Evolutionary conservation across 805 yeast genomes (phyloP).

Genomic region (Metschnikowia vanudenii): DNA sequence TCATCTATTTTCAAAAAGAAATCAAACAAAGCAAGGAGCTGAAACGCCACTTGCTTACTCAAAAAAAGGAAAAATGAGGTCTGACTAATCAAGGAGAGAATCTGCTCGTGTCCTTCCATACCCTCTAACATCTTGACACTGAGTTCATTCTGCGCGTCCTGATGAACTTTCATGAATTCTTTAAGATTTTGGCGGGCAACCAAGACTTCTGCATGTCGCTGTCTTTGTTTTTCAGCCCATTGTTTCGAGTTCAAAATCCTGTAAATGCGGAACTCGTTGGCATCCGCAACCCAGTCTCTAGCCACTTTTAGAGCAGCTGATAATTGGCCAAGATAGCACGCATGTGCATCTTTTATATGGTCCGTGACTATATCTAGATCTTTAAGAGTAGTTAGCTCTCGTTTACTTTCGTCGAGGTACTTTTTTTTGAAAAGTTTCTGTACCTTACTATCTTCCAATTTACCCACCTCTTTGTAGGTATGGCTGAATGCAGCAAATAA

Average conservation of each 20-base stretch:
- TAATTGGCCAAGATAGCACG: conserved; percentile 18
- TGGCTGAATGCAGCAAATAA: conserved; percentile 27
- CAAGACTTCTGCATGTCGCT: conserved; percentile 16
- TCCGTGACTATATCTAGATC: conserved; percentile 29
- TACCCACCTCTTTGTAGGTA: conserved; percentile 30
- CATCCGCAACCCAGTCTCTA: conserved; percentile 27
- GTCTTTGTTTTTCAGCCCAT: conserved; percentile 18
- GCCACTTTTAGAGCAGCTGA: conserved; percentile 20
- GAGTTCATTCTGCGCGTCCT: conserved; percentile 6
- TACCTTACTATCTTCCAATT: conserved; percentile 25
- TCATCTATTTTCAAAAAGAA: conserved; percentile 24
- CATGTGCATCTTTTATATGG: conserved; percentile 21
- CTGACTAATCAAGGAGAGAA: conserved; percentile 27
- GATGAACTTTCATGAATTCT: conserved; percentile 8
- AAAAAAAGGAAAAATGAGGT: conserved; percentile 23
- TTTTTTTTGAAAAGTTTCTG: conserved; percentile 20
- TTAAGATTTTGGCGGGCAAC: conserved; percentile 14
- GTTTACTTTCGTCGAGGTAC: conserved; percentile 16
- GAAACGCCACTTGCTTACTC: conserved; percentile 18
- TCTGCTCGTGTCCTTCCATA: conserved; percentile 24
- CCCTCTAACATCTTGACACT: conserved; percentile 5
- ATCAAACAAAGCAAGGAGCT: conserved; percentile 18
- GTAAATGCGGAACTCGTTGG: conserved; percentile 29
- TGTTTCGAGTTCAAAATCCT: conserved; percentile 9
- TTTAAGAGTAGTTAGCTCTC: conserved; percentile 15